These are phyloP conservation scores for Hypomontagnella monticulosa DNA, from an alignment of 495 filamentous ascomycete species.

Conservation along the genomic window DNA sequence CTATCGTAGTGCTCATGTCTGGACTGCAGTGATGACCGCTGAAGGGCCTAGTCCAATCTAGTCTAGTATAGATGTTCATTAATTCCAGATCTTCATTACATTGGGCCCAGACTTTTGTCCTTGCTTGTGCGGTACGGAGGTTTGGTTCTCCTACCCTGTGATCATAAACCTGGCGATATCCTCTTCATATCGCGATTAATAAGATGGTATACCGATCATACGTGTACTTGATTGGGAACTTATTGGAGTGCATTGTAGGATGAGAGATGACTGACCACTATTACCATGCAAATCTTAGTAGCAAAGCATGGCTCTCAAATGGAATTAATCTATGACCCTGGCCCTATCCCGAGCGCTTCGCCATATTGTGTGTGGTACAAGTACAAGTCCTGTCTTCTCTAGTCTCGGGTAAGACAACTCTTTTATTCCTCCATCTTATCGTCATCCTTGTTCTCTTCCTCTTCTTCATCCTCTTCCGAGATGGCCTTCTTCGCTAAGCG, in stretches of 20 bases:
- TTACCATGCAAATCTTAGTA: background rate
- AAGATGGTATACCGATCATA: too few relatives aligned
- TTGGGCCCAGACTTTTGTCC: too few relatives aligned
- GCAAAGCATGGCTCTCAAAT: slow-evolving; percentile 22
- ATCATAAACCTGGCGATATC: too few relatives aligned
- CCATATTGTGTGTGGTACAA: slow-evolving; percentile 26
- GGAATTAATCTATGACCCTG: slow-evolving; percentile 35
- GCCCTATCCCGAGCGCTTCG: slow-evolving; percentile 23
- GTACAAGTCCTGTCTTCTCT: slow-evolving; percentile 10
- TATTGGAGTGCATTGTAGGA: background rate
- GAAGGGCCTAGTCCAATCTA: too few relatives aligned
- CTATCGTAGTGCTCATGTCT: too few relatives aligned
- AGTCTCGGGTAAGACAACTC: background rate
- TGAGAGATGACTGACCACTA: background rate
- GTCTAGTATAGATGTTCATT: too few relatives aligned
- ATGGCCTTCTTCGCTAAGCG: slow-evolving; percentile 80
- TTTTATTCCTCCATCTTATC: slow-evolving; percentile 82
- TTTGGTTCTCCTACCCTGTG: too few relatives aligned
- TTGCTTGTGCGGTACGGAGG: too few relatives aligned
- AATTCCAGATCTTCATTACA: too few relatives aligned
- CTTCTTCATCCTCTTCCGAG: slow-evolving; percentile 80
- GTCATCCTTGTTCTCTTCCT: slow-evolving; percentile 63
- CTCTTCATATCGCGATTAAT: too few relatives aligned
- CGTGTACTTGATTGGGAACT: background rate
- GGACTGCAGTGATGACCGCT: too few relatives aligned